Conservation (phyloP, 768 basidiomycete genomes). For the Gloeostereum incarnatum region DNA sequence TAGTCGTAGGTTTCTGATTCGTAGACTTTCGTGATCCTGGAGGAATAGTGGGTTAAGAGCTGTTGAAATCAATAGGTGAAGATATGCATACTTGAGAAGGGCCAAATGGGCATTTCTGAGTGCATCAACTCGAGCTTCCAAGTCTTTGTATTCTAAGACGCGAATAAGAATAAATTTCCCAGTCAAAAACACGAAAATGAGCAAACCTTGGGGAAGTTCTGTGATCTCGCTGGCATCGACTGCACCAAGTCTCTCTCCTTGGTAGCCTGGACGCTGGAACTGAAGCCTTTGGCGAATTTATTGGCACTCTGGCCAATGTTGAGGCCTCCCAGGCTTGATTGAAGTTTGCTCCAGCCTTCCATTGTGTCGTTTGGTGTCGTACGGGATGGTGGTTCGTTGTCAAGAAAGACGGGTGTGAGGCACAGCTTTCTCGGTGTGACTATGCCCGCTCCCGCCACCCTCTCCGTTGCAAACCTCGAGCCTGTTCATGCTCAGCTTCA, state of each 20-base stretch:
- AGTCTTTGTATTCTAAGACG: slow-evolving; percentile 85
- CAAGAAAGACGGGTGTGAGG: no score
- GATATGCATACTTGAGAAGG: slow-evolving; percentile 57
- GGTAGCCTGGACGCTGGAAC: slow-evolving; percentile 77
- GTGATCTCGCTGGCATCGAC: slow-evolving; percentile 90
- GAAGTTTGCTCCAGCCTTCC: slow-evolving; percentile 64
- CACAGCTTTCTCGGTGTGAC: no score
- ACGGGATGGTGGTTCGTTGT: no score
- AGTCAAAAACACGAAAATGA: background rate
- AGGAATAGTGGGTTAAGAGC: background rate
- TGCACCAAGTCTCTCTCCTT: slow-evolving; percentile 82
- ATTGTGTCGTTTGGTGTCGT: slow-evolving; percentile 33
- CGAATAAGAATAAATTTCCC: background rate
- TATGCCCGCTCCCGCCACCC: no score
- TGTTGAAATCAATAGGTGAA: background rate
- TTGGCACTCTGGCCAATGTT: slow-evolving; percentile 70
- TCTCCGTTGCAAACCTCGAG: background rate
- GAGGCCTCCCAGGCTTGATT: slow-evolving; percentile 49
- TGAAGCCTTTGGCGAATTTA: slow-evolving; percentile 74
- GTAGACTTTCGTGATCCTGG: slow-evolving; percentile 78
- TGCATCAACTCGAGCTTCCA: slow-evolving; percentile 92
- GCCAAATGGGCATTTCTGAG: slow-evolving; percentile 69
- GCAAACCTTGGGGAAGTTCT: slow-evolving; percentile 80
- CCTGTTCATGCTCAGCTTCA: background rate
- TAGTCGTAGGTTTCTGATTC: slow-evolving; percentile 85